These are phyloP conservation scores for Cercospora brassicicola DNA, from an alignment of 2,329 filamentous ascomycete genomes.

Conservation along the genomic window DNA sequence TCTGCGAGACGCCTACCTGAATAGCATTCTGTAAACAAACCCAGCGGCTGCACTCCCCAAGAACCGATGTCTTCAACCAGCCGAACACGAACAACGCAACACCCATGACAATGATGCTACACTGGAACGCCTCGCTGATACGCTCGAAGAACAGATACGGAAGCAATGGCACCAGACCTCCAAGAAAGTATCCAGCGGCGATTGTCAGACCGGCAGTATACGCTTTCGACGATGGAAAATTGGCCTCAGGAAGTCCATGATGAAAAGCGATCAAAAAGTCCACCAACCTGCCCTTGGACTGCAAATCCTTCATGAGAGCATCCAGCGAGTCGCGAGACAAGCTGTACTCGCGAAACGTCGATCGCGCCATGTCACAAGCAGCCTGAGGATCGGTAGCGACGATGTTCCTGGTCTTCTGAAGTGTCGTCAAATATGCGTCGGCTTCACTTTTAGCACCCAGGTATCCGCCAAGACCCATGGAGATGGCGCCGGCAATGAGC, in stretches of 20 bases:
- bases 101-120: slow-evolving; percentile 62
- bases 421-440: slow-evolving; percentile 51
- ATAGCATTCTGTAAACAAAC: slow-evolving; percentile 60
- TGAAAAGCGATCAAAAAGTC: slow-evolving; percentile 53
- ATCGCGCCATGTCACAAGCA: slow-evolving; percentile 44
- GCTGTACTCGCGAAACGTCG: slow-evolving; percentile 45
- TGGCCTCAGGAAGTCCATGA: slow-evolving; percentile 48
- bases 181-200: slow-evolving; percentile 67
- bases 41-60: slow-evolving; percentile 45
- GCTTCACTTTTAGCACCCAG: slow-evolving; percentile 53
- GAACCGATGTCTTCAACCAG: slow-evolving; percentile 58
- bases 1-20: slow-evolving; percentile 29
- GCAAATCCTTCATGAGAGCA: slow-evolving; percentile 24
- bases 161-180: slow-evolving; percentile 68
- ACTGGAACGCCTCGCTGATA: slow-evolving; percentile 54
- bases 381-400: slow-evolving; percentile 42
- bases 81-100: slow-evolving; percentile 63
- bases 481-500: slow-evolving; percentile 45
- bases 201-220: slow-evolving; percentile 63
- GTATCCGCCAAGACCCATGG: slow-evolving; percentile 47
- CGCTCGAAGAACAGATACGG: slow-evolving; percentile 63
- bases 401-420: slow-evolving; percentile 46
- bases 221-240: slow-evolving; percentile 45
- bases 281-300: slow-evolving; percentile 39
- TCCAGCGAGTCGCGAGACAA: slow-evolving; percentile 40